These are phyloP conservation scores for Nitzschia sp. DNA, from an alignment of 108 stramenopile genomes.

Conservation along the genomic window DNA sequence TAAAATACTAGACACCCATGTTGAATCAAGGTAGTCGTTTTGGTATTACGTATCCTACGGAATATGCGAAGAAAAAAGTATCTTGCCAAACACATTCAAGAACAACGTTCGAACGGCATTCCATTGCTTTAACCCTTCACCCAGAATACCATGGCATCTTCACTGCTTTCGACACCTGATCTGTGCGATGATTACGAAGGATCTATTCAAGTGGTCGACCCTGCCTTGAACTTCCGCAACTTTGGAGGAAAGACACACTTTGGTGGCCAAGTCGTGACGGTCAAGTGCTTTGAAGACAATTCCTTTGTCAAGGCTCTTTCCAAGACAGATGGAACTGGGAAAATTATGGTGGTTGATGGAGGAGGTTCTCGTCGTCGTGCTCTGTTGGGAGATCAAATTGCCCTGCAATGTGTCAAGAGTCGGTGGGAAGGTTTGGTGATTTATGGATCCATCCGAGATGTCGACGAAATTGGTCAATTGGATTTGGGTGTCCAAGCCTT, in stretches of 20 bases:
- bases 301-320: constrained; percentile 54
- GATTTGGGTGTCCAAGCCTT: constrained; percentile 66
- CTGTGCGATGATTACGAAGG: constrained; percentile 57
- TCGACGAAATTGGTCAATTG: constrained; percentile 52
- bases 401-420: constrained; percentile 48
- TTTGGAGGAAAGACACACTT: constrained; percentile 54
- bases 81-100: no score
- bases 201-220: constrained; percentile 59
- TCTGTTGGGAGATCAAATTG: constrained; percentile 67
- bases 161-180: constrained; percentile 48
- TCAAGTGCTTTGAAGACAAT: constrained; percentile 73
- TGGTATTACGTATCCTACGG: no score
- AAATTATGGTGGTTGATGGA: constrained; percentile 72
- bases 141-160: background rate
- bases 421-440: constrained; percentile 65
- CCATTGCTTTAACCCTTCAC: no score
- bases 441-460: constrained; percentile 76
- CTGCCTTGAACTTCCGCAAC: constrained; percentile 42
- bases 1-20: no score
- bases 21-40: no score
- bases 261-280: constrained; percentile 59
- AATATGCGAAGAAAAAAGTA: no score
- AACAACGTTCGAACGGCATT: no score
- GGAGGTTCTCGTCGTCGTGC: constrained; percentile 59
- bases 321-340: constrained; percentile 43